phyloP scores from a whole-genome alignment of 2,329 filamentous ascomycete genomes.

The Botrytis cinerea region DNA sequence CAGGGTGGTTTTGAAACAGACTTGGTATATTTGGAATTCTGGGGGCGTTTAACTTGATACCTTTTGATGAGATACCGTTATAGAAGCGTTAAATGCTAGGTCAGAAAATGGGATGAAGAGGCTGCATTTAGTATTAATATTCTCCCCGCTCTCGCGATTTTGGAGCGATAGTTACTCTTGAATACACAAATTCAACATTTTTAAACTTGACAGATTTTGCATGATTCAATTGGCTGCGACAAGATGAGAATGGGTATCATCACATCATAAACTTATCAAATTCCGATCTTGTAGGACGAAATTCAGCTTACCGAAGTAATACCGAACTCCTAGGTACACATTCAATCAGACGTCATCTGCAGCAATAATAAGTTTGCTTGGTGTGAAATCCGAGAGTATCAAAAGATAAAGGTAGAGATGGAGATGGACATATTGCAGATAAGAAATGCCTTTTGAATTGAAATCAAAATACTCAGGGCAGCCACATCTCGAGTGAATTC shows the following conservation, averaged over 20 bases:
- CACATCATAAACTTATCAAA: neutral
- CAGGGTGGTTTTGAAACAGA: neutral
- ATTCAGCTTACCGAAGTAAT: neutral
- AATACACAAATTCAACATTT: neutral
- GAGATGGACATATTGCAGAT: neutral
- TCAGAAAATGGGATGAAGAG: neutral
- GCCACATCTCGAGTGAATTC: neutral
- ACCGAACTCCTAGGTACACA: neutral
- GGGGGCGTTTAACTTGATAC: slow-evolving; percentile 14
- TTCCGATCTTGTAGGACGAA: neutral
- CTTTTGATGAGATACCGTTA: slow-evolving; percentile 12
- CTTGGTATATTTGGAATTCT: neutral
- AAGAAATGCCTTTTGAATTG: neutral
- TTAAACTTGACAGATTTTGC: neutral
- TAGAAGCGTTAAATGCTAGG: slow-evolving; percentile 2
- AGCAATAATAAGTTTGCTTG: neutral
- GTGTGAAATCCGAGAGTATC: neutral
- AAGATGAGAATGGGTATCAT: neutral
- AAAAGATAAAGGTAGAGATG: neutral
- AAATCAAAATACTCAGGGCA: neutral
- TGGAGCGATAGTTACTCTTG: neutral
- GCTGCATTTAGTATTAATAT: neutral
- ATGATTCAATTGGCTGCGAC: neutral
- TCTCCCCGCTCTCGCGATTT: neutral
- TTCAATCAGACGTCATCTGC: neutral